Evolutionary conservation across 2,329 filamentous ascomycete genomes (phyloP).

Genomic region (Nemania sp.): DNA sequence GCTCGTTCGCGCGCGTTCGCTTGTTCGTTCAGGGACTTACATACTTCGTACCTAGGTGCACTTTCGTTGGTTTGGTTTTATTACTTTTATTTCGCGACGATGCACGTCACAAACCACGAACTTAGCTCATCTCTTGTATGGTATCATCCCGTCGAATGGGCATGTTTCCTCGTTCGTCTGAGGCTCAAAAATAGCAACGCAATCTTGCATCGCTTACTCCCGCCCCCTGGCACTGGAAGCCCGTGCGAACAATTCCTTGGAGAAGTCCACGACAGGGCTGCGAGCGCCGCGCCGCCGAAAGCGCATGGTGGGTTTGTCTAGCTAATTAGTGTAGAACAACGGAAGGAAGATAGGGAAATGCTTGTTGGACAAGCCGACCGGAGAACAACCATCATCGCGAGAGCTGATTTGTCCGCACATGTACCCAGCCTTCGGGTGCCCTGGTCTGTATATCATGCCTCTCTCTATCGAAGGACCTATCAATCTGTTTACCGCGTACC

Average conservation of each 20-base stretch:
- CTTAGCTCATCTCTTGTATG: constrained; percentile 2
- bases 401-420: constrained; percentile 4
- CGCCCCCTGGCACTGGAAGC: constrained; percentile 28
- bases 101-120: constrained; percentile 23
- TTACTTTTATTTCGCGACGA: constrained; percentile 17
- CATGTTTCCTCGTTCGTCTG: constrained; percentile 20
- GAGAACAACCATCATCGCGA: constrained; percentile 9
- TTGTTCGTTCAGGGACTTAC: too few species aligned
- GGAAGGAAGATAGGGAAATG: neutral
- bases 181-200: constrained; percentile 26
- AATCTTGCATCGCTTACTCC: constrained; percentile 34
- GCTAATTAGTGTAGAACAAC: neutral
- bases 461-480: too few species aligned
- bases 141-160: constrained; percentile 27
- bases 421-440: constrained; percentile 18
- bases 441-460: constrained; percentile 6
- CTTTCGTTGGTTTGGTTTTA: too few species aligned
- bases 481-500: constrained; percentile 13
- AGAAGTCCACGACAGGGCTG: constrained; percentile 25
- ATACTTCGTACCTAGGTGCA: too few species aligned
- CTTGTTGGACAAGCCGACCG: constrained; percentile 14
- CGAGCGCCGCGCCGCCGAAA: constrained; percentile 7
- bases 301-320: neutral
- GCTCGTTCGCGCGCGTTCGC: too few species aligned
- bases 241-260: constrained; percentile 11